Evolutionary conservation across 768 basidiomycete genomes (phyloP), one percentile per base, ranked within the genome.

Genomic region (Fistulinella prunicolor): DNA sequence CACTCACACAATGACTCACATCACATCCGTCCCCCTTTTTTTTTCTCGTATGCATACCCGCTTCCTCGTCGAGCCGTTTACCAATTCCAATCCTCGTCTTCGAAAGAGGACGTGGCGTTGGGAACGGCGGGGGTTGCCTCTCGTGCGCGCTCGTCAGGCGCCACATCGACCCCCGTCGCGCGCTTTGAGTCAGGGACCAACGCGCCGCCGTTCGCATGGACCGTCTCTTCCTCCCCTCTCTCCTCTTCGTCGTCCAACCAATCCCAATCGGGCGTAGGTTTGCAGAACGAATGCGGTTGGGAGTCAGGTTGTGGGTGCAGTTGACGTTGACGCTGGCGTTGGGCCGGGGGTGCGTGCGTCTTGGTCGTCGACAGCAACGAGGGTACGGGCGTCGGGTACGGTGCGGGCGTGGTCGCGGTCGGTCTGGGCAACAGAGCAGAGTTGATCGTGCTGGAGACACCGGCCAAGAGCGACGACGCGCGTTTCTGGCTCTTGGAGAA

Each of bases 401-500:
- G 63, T 36, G 48, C 60, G n/a, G 42, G 60, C 6, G 65, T 54
- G 3, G 73, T 56, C 13, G 67, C 50, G 6, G 68, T 67, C 0
- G 71, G 65, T 13, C 69, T 53, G 2, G 77, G 71, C 7, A 69
- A 63, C 46, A 81, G 61, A 0, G 75, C 81, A 3, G 76, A 72
- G 9, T 73, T 73, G 29, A 83, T 70, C 34, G 77, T 73, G 51
- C 76, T 74, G 6, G 83, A 82, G 17, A 86, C 77, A 60, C 86
- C 86, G 0, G 82, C 77, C 44, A 88, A 60, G 24, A 88, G 72
- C 1, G 78, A 54, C 0, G 85, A 85, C 0, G 85, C 85, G 19
- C 85, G 81, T 65, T 85, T 86, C 49, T 83, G 83, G 56, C 70
- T 74, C 55, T 82, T 85, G 16, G 80, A 70, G 58, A 87, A 77